Evolutionary conservation across 2,329 filamentous ascomycete species (phyloP), one percentile per base, ranked within the genome.

Genomic region (Clonostachys solani): DNA sequence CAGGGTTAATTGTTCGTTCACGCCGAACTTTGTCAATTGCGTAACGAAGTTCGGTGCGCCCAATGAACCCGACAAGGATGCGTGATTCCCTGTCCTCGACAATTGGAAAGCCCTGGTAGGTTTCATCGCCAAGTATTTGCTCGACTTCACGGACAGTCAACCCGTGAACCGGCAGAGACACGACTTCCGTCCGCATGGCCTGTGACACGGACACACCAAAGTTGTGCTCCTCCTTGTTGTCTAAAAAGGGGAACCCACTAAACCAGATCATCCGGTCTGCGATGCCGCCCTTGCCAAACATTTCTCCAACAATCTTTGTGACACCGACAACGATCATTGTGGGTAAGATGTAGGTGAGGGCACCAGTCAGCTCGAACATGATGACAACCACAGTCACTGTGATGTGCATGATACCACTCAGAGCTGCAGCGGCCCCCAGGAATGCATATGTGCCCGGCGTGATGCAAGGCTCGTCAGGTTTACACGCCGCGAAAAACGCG

Each of bases 241-340:
- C 94, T 4, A 99, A 77, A 68, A 95, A 99, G 0, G 94, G 94
- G 60, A 96, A 96, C 2, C 94, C 94, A 57, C 90, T 97, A 70
- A 96, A 96, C 86, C 91, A 96, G 57, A 99, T 99, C 89, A 96
- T 96, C 51, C 91, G 86, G 65, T 99, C 94, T 18, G 94, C 94
- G 49, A 99, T 97, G 42, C 94, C 94, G 33, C 92, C 94, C 62
- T 92, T 95, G n/a, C 91, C 90, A 60, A 95, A 94, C 12, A 91
- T 77, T 55, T 95, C 90, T 51, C 88, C 85, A 42, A 99, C 89
- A 13, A 89, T 89, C 72, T 99, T 99, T 37, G 92, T 97, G 33
- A 96, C 87, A 43, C 94, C 94, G 3, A 97, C 94, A 1, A 97
- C 94, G 56, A 99, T 96, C 94, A 99, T 99, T 13, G 92, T 97